A percentile compares a stretch with the other conserved stretches of the same genome.
Conservation (phyloP, 164 flowering plant species). For the Magnolia officinalis region DNA sequence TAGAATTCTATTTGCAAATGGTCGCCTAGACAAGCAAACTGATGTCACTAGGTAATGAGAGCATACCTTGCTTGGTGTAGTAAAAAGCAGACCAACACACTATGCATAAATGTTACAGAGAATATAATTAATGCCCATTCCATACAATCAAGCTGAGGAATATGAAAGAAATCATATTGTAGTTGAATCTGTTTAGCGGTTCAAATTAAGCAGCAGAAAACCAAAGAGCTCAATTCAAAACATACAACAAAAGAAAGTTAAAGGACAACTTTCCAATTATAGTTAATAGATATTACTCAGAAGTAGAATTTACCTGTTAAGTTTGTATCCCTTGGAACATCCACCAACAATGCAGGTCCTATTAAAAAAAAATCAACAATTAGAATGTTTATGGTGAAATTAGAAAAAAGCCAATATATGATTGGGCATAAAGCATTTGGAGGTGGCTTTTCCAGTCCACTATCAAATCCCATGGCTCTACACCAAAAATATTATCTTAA, state of each 20-base stretch:
- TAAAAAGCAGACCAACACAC: too few relatives aligned
- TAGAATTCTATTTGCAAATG: too few relatives aligned
- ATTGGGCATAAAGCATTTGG: slow-evolving; percentile 9
- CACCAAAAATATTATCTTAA: too few relatives aligned
- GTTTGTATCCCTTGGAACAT: slow-evolving; percentile 89
- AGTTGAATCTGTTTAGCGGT: not conserved
- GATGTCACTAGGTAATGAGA: too few relatives aligned
- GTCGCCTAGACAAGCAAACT: too few relatives aligned
- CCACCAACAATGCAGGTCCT: slow-evolving; percentile 82
- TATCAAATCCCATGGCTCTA: too few relatives aligned
- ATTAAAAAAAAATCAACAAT: not conserved
- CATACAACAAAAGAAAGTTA: too few relatives aligned
- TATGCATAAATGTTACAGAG: not conserved
- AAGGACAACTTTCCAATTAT: not conserved
- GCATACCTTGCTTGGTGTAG: too few relatives aligned
- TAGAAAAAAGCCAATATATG: too few relatives aligned
- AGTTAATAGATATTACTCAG: not conserved
- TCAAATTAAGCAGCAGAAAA: not conserved
- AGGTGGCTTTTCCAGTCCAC: too few relatives aligned
- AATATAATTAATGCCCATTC: not conserved
- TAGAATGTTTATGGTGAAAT: not conserved
- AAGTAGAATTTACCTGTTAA: slow-evolving; percentile 57
- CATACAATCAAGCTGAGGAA: not conserved
- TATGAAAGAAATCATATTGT: not conserved
- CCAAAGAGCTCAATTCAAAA: not conserved